phyloP scores from a whole-genome alignment of 2,329 filamentous ascomycete genomes.

The Venturiaceae sp. region DNA sequence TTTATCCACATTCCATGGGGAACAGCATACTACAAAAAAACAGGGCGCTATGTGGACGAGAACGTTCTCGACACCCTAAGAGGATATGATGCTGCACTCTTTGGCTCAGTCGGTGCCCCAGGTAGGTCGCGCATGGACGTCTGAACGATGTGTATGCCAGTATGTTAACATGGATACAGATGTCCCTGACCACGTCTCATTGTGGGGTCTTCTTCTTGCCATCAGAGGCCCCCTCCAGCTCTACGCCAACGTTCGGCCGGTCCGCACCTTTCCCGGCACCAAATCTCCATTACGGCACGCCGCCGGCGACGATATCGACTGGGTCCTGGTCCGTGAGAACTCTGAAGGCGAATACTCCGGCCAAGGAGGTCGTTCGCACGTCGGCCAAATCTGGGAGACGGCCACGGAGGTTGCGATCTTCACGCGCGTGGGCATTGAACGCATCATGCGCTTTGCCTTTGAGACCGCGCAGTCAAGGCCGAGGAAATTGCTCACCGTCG shows the following conservation, averaged over 20 bases:
- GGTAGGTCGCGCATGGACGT: conserved; percentile 23
- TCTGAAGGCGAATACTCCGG: conserved; percentile 53
- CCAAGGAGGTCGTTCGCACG: conserved; percentile 49
- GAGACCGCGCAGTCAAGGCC: conserved; percentile 32
- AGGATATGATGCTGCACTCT: conserved; percentile 56
- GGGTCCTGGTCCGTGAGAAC: conserved; percentile 52
- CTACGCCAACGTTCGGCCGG: conserved; percentile 56
- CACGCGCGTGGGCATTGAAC: conserved; percentile 32
- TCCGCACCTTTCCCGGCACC: conserved; percentile 32
- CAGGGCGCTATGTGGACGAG: conserved; percentile 54
- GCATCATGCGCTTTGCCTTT: conserved; percentile 38
- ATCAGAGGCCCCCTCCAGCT: conserved; percentile 60
- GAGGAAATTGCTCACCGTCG: conserved; percentile 37
- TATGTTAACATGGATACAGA: conserved; percentile 20
- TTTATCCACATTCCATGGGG: no score
- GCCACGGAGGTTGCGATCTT: conserved; percentile 38
- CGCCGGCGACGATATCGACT: conserved; percentile 29
- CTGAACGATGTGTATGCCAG: not conserved
- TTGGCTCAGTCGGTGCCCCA: conserved; percentile 57
- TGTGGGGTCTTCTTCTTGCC: conserved; percentile 58
- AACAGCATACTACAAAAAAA: conserved; percentile 56
- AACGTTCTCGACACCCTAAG: conserved; percentile 47
- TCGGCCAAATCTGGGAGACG: conserved; percentile 26
- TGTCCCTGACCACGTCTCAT: conserved; percentile 47
- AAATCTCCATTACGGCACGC: conserved; percentile 28